Evolutionary conservation across 2,329 filamentous ascomycete species (phyloP), one percentile per base, ranked within the genome.

Genomic region (Teratosphaeria gauchensis): DNA sequence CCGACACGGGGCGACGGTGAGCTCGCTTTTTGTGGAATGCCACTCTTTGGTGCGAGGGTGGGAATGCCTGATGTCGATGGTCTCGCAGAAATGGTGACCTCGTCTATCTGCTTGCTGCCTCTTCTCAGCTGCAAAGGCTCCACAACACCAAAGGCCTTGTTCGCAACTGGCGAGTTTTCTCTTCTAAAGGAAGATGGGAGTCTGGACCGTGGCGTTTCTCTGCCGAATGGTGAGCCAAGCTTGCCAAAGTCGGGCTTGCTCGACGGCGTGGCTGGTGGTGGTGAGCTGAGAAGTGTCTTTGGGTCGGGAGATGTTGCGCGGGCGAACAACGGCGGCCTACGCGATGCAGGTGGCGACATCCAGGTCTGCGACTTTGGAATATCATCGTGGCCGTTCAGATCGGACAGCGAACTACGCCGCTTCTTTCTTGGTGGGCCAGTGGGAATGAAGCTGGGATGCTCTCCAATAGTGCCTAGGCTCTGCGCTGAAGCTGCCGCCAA

Each of bases 381-480:
- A 4, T 57, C 81, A 74, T 92, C 85, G 19, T 89, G 77, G 58
- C 78, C 81, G 65, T 85, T 88, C 54, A 97, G 79, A 72, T 97
- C 92, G 4, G 92, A 96, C 51, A 97, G 76, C 30, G 92, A 96
- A 75, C 92, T 96, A 70, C 92, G 86, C 58, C 92, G 83, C 77
- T 95, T 96, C 76, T 86, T 92, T 70, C 82, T 85, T 52, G 78
- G 75, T n/a, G 73, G 72, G 63, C 67, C 71, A 14, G 71, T 77
- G 12, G 72, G 70, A 54, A 74, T 72, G 69, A 77, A 75, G 72
- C 77, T 77, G 16, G 70, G 68, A 57, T 71, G 69, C 58, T 76
- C 78, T 65, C 75, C 79, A 67, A 79, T 85, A 5, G 80, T 81
- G 21, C 76, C 77, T 35, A 83, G 69, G 11, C 69, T 67, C 24